Evolutionary conservation across 768 basidiomycete genomes (phyloP), one percentile per base, ranked within the genome.

Genomic region (Flagelloscypha sp.): DNA sequence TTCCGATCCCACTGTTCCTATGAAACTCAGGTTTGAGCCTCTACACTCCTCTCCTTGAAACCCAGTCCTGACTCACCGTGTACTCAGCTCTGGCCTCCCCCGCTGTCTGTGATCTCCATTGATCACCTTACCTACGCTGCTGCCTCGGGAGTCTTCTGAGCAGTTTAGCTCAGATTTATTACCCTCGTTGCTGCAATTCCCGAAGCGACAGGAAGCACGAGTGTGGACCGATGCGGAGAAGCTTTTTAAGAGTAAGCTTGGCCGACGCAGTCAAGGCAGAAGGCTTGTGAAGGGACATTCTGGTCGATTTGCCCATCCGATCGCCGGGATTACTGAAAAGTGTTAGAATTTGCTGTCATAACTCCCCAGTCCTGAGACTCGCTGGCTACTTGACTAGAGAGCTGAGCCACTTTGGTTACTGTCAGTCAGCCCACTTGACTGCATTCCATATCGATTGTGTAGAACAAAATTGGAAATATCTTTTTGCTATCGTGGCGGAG

Each of bases 81-180:
- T 32, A 36, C 30, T 25, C 39, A 28, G 30, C 40, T 28, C 48
- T 84, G 84, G 40, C 35, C 63, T 31, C 83, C 85, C 6, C 58
- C 76, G 7, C 58, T 97, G 45, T 80, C 78, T 6, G 85, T 98
- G 44, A 76, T 95, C 45, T 92, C 95, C 10, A 98, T 99, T 43
- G 95, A 98, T 61, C 94, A 98, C 54, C 68, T n/a, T 98, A 43
- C 95, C 95, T 7, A 95, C 94, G 18, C 64, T 98, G 40, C 72
- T 99, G 23, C 95, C 95, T 16, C 72, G 95, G 32, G 95, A 99
- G 58, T 84, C 94, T 4, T 95, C 92, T 1, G 94, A 99, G 59
- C 92, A 95, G 52, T 98, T 98, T 63, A 92, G 88, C 50, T 48
- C 59, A 2, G 89, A 93, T 57, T 69, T 98, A 17, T 64, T 94